A percentile compares a stretch with the other conserved stretches of the same genome.
These are phyloP conservation scores for Blumeriella jaapii DNA, from an alignment of 2,329 filamentous ascomycete species.

Conservation along the genomic window DNA sequence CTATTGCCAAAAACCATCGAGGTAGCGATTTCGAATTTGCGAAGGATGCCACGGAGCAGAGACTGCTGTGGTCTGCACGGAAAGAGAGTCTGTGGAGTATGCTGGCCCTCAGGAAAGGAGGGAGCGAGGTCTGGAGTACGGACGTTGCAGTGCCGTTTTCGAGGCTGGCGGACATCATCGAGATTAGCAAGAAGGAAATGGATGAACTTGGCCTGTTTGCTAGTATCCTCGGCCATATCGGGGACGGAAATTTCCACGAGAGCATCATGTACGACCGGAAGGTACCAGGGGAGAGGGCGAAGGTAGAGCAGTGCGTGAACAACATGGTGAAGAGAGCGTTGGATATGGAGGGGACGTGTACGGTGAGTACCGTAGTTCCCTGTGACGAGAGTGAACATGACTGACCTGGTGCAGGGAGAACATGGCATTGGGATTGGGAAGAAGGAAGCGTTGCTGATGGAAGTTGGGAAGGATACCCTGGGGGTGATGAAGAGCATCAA, in stretches of 20 bases:
- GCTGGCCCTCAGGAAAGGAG: constrained; percentile 53
- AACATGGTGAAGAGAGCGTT: constrained; percentile 85
- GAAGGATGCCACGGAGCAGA: constrained; percentile 56
- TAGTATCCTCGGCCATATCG: constrained; percentile 79
- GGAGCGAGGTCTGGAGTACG: constrained; percentile 70
- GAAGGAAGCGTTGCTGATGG: constrained; percentile 66
- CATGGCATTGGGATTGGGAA: constrained; percentile 81
- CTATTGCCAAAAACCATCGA: constrained; percentile 53
- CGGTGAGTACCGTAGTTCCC: constrained; percentile 33
- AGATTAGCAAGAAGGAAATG: constrained; percentile 81
- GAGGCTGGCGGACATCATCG: constrained; percentile 60
- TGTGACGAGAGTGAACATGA: not conserved
- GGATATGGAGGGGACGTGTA: constrained; percentile 90
- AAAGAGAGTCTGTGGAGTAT: constrained; percentile 82
- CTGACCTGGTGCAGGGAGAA: constrained; percentile 43
- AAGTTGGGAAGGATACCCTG: constrained; percentile 71
- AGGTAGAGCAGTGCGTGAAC: constrained; percentile 71
- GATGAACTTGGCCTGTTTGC: constrained; percentile 78
- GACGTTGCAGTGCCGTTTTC: constrained; percentile 77
- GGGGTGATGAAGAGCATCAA: constrained; percentile 80
- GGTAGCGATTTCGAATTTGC: constrained; percentile 68
- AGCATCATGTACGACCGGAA: constrained; percentile 77
- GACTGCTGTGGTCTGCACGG: constrained; percentile 66
- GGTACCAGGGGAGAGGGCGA: constrained; percentile 56
- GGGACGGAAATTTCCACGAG: constrained; percentile 91